Evolutionary conservation across 345 rosid genomes (phyloP).

Genomic region (Acer campestre): DNA sequence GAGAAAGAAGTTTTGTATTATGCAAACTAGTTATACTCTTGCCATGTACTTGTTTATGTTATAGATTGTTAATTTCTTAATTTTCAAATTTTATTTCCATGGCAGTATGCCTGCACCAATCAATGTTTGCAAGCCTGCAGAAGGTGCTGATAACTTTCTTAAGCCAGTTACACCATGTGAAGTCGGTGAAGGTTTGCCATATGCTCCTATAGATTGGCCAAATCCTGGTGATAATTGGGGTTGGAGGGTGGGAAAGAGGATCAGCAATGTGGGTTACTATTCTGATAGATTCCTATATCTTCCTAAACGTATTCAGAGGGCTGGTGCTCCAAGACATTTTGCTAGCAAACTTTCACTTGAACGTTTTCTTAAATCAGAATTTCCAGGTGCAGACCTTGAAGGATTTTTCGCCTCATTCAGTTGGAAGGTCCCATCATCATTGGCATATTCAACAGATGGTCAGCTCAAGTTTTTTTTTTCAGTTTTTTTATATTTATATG

Average conservation of each 20-base stretch:
- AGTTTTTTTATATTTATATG: not conserved
- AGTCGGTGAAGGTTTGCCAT: slow-evolving; percentile 79
- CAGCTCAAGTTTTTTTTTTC: slow-evolving; percentile 17
- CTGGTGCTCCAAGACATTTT: slow-evolving; percentile 31
- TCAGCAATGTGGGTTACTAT: slow-evolving; percentile 42
- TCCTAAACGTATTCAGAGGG: slow-evolving; percentile 47
- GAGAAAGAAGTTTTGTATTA: not conserved
- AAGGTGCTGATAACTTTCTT: slow-evolving; percentile 34
- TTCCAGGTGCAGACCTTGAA: slow-evolving; percentile 55
- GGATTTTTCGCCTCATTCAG: slow-evolving; percentile 70
- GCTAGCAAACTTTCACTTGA: slow-evolving; percentile 57
- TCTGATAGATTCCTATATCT: slow-evolving; percentile 59
- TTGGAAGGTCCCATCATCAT: slow-evolving; percentile 72
- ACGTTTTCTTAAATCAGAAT: slow-evolving; percentile 43
- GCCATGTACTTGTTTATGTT: not conserved
- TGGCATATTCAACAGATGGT: slow-evolving; percentile 39
- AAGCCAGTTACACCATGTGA: slow-evolving; percentile 45
- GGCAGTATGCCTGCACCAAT: not conserved
- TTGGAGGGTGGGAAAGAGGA: slow-evolving; percentile 89
- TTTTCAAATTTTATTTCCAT: slow-evolving; percentile 22
- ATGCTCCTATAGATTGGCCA: slow-evolving; percentile 81
- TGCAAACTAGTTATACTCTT: not conserved
- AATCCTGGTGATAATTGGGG: slow-evolving; percentile 79
- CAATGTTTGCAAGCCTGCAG: slow-evolving; percentile 27
- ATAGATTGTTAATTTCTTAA: not conserved